Percentiles rank a stretch among this genome's conserved stretches.
Evolutionary conservation across 805 yeast species (phyloP).

Genomic region (Ogataea ganodermae): DNA sequence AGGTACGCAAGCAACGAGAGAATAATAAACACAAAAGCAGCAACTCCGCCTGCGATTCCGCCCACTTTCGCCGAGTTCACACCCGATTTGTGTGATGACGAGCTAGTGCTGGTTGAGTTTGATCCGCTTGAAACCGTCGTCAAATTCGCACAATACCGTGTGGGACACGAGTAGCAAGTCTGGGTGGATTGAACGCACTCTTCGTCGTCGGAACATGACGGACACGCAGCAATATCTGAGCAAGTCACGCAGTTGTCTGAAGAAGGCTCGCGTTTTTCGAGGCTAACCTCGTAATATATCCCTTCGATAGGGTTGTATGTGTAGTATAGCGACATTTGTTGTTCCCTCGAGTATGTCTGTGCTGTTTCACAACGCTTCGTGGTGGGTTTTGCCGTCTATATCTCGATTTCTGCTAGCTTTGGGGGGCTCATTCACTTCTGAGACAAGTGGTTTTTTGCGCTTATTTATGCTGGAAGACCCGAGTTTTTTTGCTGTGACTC

Average conservation of each 20-base stretch:
- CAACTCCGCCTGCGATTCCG: constrained; percentile 72
- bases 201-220: constrained; percentile 52
- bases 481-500: too few species aligned
- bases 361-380: too few species aligned
- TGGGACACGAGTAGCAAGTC: constrained; percentile 60
- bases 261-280: constrained; percentile 6
- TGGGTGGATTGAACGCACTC: constrained; percentile 56
- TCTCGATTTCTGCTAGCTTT: too few species aligned
- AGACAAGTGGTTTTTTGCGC: background rate
- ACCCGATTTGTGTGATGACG: constrained; percentile 2
- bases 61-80: constrained; percentile 42
- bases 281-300: constrained; percentile 12
- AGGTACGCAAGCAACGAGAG: constrained; percentile 40
- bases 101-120: constrained; percentile 2
- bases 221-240: constrained; percentile 47
- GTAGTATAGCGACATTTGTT: constrained; percentile 7
- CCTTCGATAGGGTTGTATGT: constrained; percentile 8
- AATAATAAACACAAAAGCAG: constrained; percentile 54
- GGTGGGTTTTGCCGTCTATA: too few species aligned
- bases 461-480: background rate
- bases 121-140: constrained; percentile 25
- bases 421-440: background rate
- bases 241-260: constrained; percentile 31
- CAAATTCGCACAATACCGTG: constrained; percentile 47
- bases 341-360: too few species aligned